Evolutionary conservation across 495 filamentous ascomycete genomes (phyloP), one percentile per base, ranked within the genome.

Genomic region (Cercophora samala): DNA sequence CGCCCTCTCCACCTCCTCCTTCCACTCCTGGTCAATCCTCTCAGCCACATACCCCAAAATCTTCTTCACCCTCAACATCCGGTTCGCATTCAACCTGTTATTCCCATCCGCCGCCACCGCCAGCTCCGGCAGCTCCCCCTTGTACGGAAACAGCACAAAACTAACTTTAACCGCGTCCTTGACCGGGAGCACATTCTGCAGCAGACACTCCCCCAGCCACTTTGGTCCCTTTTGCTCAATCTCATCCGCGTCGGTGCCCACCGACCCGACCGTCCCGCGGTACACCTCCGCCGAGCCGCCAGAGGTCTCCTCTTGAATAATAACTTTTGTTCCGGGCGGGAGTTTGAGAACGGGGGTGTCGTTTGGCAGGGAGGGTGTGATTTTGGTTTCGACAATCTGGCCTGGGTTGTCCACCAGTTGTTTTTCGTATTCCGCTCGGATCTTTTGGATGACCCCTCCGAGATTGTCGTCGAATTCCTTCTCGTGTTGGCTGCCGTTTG

Each of bases 101-200:
- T 92, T 95, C 46, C 89, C 84, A 64, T 92, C 89, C 3, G 85
- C 77, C 59, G 87, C 85, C 37, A 13, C 37, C 60, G 83, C 85
- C 53, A 92, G 86, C 62, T 82, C 84, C 4, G 93, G 93, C 64
- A 97, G 77, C 23, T 83, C 79, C 70, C 94, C 89, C 69, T 91
- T 86, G 78, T 88, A 93, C 11, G 95, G 96, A 72, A 93, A 87
- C 60, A 99, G 79, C 17, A 96, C 84, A 75, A 99, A 99, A 21
- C 91, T 92, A 37, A 99, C 86, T 81, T 98, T 99, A 65, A 93
- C 86, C 5, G 92, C 87, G n/a, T 99, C 95, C 78, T 99, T 98
- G 22, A 85, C 74, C 0, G 93, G 93, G 19, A 91, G 86, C 77
- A 87, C 84, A 74, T 97, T 97, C 85, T 92, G 67, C 46, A 99